Base-by-base conservation (phyloP, 2,329 filamentous ascomycete species). In the Aspergillus sp. region DNA sequence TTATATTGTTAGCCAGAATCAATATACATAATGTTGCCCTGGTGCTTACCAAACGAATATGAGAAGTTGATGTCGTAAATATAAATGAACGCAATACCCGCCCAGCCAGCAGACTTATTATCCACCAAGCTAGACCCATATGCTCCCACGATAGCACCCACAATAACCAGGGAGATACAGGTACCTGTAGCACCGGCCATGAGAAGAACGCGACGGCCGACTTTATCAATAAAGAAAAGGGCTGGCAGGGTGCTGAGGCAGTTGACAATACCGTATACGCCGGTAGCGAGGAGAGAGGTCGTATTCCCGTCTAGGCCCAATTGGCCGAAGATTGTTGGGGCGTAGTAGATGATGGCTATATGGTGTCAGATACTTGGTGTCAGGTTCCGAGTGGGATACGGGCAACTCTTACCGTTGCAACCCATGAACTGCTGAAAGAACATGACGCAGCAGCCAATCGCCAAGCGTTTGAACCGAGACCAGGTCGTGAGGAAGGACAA, bases 341-440 rank as follows among this genome's bases (percentile, higher is more conserved):
- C 80, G 56, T 83, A 83, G 69, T 82, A 83, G 22, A 83, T 82
- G 54, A 83, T 74, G 0, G 80, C 73, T 76, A 38, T 25, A n/a
- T 2, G 15, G 4, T 11, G 7, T 45, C 19, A 46, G 13, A 38
- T 49, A 28, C 25, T 7, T 28, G 19, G 13, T 49, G 13, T 7
- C 4, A 22, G 8, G 11, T 23, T 17, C 19, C 17, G 1, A 23
- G 6, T 17, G 38, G 0, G 31, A 19, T 8, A 49, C 2, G 15
- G 45, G 11, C 41, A 17, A 41, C 28, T 4, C 28, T 4, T 58
- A 76, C 74, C 80, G 56, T 83, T 82, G 65, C 76, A 78, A 0
- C 80, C 81, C 69, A 79, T 80, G 54, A 81, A 82, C 49, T 85
- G 80, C 64, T 82, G 72, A 60, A 78, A 79, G 59, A 79, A 77